phyloP scores from a whole-genome alignment of 2,329 filamentous ascomycete species.

The Talaromyces sp. region DNA sequence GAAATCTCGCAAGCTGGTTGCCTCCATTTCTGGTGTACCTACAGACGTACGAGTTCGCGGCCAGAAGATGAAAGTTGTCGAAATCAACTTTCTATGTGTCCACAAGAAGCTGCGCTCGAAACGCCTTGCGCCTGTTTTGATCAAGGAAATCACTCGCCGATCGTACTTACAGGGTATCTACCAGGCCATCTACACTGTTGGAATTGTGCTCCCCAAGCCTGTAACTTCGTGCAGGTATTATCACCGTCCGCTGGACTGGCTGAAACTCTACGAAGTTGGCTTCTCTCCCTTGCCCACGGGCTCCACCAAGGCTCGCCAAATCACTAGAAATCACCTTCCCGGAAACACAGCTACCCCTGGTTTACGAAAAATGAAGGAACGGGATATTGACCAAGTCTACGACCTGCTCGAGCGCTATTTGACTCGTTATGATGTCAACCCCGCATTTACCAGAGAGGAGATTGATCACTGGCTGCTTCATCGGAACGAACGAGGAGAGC shows the following conservation, averaged over 20 bases:
- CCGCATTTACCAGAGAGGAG: constrained; percentile 74
- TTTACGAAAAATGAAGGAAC: constrained; percentile 71
- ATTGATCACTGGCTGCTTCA: constrained; percentile 83
- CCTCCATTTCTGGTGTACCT: constrained; percentile 92
- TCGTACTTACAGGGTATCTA: constrained; percentile 83
- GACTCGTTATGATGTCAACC: constrained; percentile 75
- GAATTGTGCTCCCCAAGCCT: constrained; percentile 83
- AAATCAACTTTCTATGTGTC: constrained; percentile 97
- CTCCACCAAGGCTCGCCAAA: constrained; percentile 80
- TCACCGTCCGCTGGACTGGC: constrained; percentile 90
- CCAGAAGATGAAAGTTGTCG: constrained; percentile 70
- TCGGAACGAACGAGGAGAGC: constrained; percentile 63
- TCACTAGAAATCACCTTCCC: constrained; percentile 80
- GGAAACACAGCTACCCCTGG: constrained; percentile 67
- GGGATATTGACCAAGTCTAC: constrained; percentile 72
- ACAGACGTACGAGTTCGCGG: constrained; percentile 75
- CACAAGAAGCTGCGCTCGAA: constrained; percentile 97
- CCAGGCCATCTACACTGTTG: constrained; percentile 95
- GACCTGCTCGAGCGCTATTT: constrained; percentile 73
- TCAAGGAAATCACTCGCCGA: constrained; percentile 93
- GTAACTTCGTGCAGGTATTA: constrained; percentile 93
- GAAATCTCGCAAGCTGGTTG: constrained; percentile 80
- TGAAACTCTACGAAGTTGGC: constrained; percentile 89
- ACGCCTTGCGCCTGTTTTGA: constrained; percentile 85
- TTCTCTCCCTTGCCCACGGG: constrained; percentile 83